A percentile compares a stretch with the other conserved stretches of the same genome.
Evolutionary conservation across 805 yeast genomes (phyloP).

Genomic region (Nakazawaea ishiwadae): DNA sequence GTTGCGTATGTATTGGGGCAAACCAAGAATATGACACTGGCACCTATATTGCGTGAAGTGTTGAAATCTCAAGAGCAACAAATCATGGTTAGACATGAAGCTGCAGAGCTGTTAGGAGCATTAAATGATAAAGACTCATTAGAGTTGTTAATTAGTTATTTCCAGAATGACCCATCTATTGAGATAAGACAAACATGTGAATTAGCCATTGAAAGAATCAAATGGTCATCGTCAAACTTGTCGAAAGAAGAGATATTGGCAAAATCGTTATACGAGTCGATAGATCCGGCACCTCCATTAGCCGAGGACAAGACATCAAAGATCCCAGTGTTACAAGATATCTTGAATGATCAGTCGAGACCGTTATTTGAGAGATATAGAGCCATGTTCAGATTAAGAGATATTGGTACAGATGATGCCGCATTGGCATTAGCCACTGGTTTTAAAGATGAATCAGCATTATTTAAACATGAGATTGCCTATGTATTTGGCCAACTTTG

Average conservation of each 20-base stretch:
- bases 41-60: conserved; percentile 70
- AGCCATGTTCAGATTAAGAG: conserved; percentile 97
- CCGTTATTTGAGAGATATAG: conserved; percentile 93
- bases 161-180: conserved; percentile 63
- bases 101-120: conserved; percentile 98
- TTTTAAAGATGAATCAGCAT: conserved; percentile 83
- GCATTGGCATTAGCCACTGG: conserved; percentile 89
- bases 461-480: conserved; percentile 96
- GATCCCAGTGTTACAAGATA: conserved; percentile 54
- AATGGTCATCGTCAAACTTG: conserved; percentile 77
- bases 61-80: conserved; percentile 66
- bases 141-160: conserved; percentile 58
- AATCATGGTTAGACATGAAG: conserved; percentile 98
- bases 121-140: conserved; percentile 77
- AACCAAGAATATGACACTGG: conserved; percentile 77
- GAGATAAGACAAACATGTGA: conserved; percentile 98
- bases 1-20: conserved; percentile 97
- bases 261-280: conserved; percentile 73
- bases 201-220: conserved; percentile 89
- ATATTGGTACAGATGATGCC: conserved; percentile 90
- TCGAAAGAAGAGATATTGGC: conserved; percentile 68
- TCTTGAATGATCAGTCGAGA: conserved; percentile 69
- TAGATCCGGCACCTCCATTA: conserved; percentile 98
- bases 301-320: conserved; percentile 43
- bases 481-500: conserved; percentile 97